Evolutionary conservation across 164 flowering plant genomes (phyloP).

Genomic region (Euptelea pleiosperma): DNA sequence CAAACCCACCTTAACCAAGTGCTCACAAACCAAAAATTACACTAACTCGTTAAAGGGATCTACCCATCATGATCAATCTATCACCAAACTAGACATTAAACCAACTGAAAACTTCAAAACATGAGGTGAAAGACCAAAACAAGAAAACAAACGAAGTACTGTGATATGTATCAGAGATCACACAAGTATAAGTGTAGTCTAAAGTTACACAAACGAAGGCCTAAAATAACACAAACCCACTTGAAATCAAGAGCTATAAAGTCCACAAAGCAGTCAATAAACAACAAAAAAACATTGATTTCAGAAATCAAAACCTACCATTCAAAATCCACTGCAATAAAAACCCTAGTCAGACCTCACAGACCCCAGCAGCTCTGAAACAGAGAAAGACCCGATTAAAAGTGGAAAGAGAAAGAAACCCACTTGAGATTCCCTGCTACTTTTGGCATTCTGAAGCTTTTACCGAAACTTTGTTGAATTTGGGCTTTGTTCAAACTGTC

Average conservation of each 20-base stretch:
- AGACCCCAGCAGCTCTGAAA: conserved; percentile 25
- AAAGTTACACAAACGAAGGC: conserved; percentile 14
- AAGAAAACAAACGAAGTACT: conserved; percentile 16
- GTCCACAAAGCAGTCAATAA: conserved; percentile 33
- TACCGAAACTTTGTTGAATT: conserved; percentile 32
- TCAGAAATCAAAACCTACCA: conserved; percentile 38
- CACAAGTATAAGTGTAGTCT: conserved; percentile 18
- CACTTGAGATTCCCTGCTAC: conserved; percentile 58
- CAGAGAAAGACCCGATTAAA: conserved; percentile 39
- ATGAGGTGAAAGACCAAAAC: conserved; percentile 9
- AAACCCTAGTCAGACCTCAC: conserved; percentile 51
- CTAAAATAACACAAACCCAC: conserved; percentile 14
- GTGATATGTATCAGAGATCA: conserved; percentile 21
- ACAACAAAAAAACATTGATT: conserved; percentile 34
- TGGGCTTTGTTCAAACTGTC: conserved; percentile 29
- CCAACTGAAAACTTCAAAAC: conserved; percentile 6
- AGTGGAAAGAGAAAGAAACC: conserved; percentile 54
- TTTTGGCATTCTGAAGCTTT: conserved; percentile 50
- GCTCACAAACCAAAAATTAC: conserved; percentile 2
- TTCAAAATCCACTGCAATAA: conserved; percentile 20
- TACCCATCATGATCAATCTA: conserved; percentile 8
- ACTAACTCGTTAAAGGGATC: not conserved
- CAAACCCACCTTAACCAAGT: conserved; percentile 16
- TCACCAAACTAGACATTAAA: conserved; percentile 4
- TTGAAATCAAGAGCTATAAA: conserved; percentile 23